These are phyloP conservation scores for Hypoxylon subgilvum DNA, from an alignment of 495 filamentous ascomycete genomes.

Conservation along the genomic window DNA sequence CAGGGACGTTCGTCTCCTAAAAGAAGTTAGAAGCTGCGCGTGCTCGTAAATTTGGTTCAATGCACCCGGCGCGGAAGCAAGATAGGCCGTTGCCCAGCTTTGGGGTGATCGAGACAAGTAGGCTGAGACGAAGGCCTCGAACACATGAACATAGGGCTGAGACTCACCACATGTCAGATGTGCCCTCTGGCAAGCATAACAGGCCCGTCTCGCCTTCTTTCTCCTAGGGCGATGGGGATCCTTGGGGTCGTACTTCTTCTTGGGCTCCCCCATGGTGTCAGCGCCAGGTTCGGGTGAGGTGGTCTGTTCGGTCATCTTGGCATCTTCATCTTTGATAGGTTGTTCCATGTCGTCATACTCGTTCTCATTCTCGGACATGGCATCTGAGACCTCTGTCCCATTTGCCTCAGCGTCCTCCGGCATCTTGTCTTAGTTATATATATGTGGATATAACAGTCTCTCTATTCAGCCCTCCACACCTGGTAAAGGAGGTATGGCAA, in stretches of 20 bases:
- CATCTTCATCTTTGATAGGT: slow-evolving; percentile 60
- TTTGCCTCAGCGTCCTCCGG: slow-evolving; percentile 52
- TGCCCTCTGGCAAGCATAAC: slow-evolving; percentile 94
- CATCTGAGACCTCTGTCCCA: slow-evolving; percentile 59
- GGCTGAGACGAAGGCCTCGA: slow-evolving; percentile 25
- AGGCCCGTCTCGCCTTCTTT: slow-evolving; percentile 95
- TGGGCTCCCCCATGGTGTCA: slow-evolving; percentile 54
- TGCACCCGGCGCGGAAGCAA: slow-evolving; percentile 15
- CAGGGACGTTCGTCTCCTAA: slow-evolving; percentile 83
- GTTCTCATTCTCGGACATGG: slow-evolving; percentile 61
- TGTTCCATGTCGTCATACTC: slow-evolving; percentile 56
- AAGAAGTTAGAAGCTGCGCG: slow-evolving; percentile 22
- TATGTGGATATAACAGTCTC: slow-evolving; percentile 54
- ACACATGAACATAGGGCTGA: slow-evolving; percentile 37
- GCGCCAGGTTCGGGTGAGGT: slow-evolving; percentile 50
- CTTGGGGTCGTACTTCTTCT: slow-evolving; percentile 73
- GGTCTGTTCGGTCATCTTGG: slow-evolving; percentile 63
- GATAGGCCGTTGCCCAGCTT: slow-evolving; percentile 14
- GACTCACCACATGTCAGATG: slow-evolving; percentile 97
- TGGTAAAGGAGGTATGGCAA: slow-evolving; percentile 28
- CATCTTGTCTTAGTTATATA: slow-evolving; percentile 58
- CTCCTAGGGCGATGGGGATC: slow-evolving; percentile 85
- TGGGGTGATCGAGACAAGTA: slow-evolving; percentile 29
- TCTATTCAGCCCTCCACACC: slow-evolving; percentile 25
- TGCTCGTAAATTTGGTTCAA: slow-evolving; percentile 11